Evolutionary conservation across 2,329 filamentous ascomycete genomes (phyloP), one percentile per base, ranked within the genome.

Genomic region (Penicillium hesseltinei): DNA sequence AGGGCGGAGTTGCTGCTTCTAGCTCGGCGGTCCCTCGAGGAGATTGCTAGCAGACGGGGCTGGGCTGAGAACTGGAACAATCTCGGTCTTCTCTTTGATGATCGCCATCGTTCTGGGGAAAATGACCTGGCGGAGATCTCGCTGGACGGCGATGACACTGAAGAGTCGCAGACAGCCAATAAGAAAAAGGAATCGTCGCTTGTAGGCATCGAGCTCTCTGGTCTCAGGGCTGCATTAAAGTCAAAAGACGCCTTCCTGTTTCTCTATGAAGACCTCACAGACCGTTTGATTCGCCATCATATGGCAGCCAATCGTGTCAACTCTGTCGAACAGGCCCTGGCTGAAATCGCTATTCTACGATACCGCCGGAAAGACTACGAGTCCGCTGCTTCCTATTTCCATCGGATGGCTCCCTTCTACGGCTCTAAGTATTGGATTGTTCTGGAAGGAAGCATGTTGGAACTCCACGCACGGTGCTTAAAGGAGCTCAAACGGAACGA

Each of bases 331-430:
- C 83, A 87, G 21, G 87, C 88, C 59, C 85, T 92, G 72, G 89
- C 91, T 10, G 94, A 99, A 73, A 82, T 97, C 45, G 94, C 92
- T 1, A 83, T 94, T 5, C 78, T 97, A 50, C 92, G 93, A 67
- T 94, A 88, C 65, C 84, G 89, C 58, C 80, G 90, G 3, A 83
- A 84, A 23, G 90, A 97, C 63, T 92, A 87, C 69, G 80, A 78
- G 2, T 82, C 85, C 1, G 92, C 94, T 1, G 87, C 89, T 0
- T 83, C 83, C 0, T 92, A 90, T 68, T 94, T 99, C 67, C 84
- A 88, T 66, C 83, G 87, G 45, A 86, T 94, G 43, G 88, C 90
- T 0, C 87, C 88, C 0, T 89, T 90, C 60, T 96, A 94, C 65
- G 88, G 88, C 0, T 85, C 88, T 56, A 86, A 84, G 56, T 84